Conservation (phyloP, 805 yeast genomes). For the Hanseniaspora lachancei region DNA sequence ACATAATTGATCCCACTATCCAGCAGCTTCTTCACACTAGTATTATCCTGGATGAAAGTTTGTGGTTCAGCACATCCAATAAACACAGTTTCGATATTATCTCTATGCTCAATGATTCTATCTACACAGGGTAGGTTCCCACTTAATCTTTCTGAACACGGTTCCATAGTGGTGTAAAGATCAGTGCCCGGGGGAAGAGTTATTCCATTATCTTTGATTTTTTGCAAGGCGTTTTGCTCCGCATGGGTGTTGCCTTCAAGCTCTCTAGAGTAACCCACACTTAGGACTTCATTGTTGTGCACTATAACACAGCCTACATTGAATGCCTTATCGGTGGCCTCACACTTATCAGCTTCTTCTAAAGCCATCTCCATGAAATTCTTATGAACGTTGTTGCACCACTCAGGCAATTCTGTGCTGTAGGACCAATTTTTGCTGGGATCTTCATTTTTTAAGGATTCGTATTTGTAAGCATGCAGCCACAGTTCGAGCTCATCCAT, state of each 20-base stretch:
- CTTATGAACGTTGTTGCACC: conserved; percentile 57
- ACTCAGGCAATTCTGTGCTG: conserved; percentile 61
- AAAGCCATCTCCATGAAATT: conserved; percentile 65
- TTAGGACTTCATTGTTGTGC: conserved; percentile 39
- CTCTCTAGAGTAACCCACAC: conserved; percentile 82
- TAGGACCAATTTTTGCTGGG: conserved; percentile 48
- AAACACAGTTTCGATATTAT: conserved; percentile 54
- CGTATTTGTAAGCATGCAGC: conserved; percentile 81
- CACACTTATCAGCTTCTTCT: conserved; percentile 66
- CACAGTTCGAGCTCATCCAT: conserved; percentile 75
- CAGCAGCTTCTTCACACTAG: conserved; percentile 44
- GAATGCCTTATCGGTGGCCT: conserved; percentile 71
- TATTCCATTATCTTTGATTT: conserved; percentile 36
- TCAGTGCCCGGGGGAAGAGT: conserved; percentile 64
- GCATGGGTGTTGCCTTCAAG: conserved; percentile 94
- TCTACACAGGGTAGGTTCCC: conserved; percentile 85
- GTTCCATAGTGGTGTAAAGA: conserved; percentile 93
- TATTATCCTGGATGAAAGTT: conserved; percentile 69
- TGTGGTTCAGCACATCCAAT: conserved; percentile 90
- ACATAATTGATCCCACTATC: conserved; percentile 53
- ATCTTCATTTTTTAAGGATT: conserved; percentile 31
- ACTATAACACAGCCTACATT: conserved; percentile 88
- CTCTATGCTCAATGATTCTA: conserved; percentile 44
- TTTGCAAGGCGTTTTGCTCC: conserved; percentile 83
- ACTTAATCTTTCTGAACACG: conserved; percentile 77